Conservation (phyloP, 305 asterid species). For the Fraxinus xanthoxyloides region DNA sequence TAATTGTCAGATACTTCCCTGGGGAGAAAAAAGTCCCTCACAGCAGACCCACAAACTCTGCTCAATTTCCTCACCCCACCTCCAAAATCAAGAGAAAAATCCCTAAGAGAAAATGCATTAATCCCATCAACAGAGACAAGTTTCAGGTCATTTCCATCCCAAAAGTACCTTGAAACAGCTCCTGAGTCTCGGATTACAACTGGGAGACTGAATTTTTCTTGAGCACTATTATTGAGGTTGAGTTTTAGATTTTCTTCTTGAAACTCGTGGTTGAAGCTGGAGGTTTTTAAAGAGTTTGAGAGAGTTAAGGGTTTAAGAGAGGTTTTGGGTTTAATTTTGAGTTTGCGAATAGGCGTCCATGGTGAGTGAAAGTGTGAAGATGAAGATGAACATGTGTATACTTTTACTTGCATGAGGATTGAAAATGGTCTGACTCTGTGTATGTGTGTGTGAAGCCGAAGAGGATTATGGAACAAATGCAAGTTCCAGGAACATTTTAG, state of each 20-base stretch:
- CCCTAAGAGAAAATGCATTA: conserved; percentile 39
- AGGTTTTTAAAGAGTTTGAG: conserved; percentile 36
- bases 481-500: neutral
- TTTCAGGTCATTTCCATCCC: conserved; percentile 70
- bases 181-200: conserved; percentile 52
- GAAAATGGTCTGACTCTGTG: neutral
- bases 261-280: conserved; percentile 26
- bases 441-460: neutral
- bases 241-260: conserved; percentile 24
- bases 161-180: conserved; percentile 54
- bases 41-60: conserved; percentile 40
- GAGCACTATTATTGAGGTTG: conserved; percentile 4
- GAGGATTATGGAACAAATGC: neutral
- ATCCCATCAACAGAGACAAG: conserved; percentile 52
- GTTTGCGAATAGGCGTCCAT: conserved; percentile 21
- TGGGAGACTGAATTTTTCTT: conserved; percentile 46
- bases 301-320: conserved; percentile 49
- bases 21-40: conserved; percentile 71
- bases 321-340: conserved; percentile 41
- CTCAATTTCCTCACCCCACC: conserved; percentile 49
- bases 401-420: conserved; percentile 20
- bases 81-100: conserved; percentile 44
- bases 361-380: conserved; percentile 24
- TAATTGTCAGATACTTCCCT: conserved; percentile 65
- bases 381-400: conserved; percentile 26